These are phyloP conservation scores for Cercospora sp. DNA, from an alignment of 2,329 filamentous ascomycete genomes.

Conservation along the genomic window DNA sequence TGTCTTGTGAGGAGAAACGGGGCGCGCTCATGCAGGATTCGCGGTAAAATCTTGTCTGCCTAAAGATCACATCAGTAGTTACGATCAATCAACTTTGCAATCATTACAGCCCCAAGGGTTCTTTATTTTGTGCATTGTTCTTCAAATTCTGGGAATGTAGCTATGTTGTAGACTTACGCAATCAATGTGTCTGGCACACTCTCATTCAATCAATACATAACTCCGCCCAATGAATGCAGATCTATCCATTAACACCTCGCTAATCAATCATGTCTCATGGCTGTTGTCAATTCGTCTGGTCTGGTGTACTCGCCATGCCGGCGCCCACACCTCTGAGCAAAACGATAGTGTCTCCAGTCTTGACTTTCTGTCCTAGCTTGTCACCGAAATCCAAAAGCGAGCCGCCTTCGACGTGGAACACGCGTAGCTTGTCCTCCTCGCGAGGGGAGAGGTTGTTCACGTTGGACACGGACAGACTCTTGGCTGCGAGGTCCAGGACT, in stretches of 20 bases:
- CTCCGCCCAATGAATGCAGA: neutral
- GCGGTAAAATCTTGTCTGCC: no score
- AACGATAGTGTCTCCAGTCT: conserved; percentile 86
- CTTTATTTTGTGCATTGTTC: no score
- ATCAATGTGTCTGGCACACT: neutral
- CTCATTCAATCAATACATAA: neutral
- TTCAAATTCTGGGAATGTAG: no score
- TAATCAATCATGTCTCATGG: neutral
- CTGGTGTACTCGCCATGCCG: conserved; percentile 41
- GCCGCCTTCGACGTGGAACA: conserved; percentile 93
- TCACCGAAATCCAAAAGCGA: conserved; percentile 83
- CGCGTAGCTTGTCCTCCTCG: conserved; percentile 76
- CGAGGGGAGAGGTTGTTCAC: conserved; percentile 75
- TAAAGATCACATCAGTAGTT: no score
- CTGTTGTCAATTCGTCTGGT: conserved; percentile 23
- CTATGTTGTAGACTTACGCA: neutral
- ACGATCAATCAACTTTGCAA: no score
- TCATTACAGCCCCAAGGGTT: no score
- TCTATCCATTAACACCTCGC: neutral
- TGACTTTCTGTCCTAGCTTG: conserved; percentile 70
- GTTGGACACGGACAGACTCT: conserved; percentile 75
- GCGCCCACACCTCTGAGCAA: conserved; percentile 80
- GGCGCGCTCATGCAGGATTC: no score
- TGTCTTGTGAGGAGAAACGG: no score
- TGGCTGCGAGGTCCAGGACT: conserved; percentile 75